Percentiles rank a stretch among this genome's conserved stretches.
These are phyloP conservation scores for Candida orba DNA, from an alignment of 805 yeast genomes.

Conservation along the genomic window DNA sequence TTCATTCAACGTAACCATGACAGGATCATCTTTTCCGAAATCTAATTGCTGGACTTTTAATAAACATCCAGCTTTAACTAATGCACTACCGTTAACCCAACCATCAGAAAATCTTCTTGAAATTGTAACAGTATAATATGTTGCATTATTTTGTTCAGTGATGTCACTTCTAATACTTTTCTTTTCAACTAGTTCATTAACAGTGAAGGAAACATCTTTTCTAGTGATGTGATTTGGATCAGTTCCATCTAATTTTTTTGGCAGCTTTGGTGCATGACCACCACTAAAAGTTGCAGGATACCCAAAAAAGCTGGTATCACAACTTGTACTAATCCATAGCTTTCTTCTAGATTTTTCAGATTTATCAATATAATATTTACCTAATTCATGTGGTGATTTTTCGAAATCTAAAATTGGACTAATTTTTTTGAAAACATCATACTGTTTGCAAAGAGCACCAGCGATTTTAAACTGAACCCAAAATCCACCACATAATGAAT, in stretches of 20 bases:
- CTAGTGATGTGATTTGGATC: neutral
- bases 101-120: constrained; percentile 21
- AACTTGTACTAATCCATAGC: constrained; percentile 12
- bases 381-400: constrained; percentile 10
- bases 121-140: constrained; percentile 1
- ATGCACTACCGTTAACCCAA: constrained; percentile 17
- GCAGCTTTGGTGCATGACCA: constrained; percentile 14
- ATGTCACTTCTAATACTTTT: constrained; percentile 6
- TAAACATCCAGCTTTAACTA: constrained; percentile 15
- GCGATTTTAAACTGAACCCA: constrained; percentile 19
- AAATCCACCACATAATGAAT: constrained; percentile 24
- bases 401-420: constrained; percentile 16
- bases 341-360: constrained; percentile 3
- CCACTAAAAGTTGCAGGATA: constrained; percentile 16
- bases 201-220: neutral
- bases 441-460: constrained; percentile 2
- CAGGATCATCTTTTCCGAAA: constrained; percentile 22
- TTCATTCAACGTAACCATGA: constrained; percentile 19
- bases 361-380: constrained; percentile 6
- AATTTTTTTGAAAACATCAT: constrained; percentile 11
- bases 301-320: constrained; percentile 13
- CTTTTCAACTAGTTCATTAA: constrained; percentile 4
- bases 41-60: constrained; percentile 14
- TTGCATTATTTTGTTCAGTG: constrained; percentile 5
- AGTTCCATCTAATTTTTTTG: neutral